Evolutionary conservation across 768 basidiomycete genomes (phyloP).

Genomic region (Amanita exitialis): DNA sequence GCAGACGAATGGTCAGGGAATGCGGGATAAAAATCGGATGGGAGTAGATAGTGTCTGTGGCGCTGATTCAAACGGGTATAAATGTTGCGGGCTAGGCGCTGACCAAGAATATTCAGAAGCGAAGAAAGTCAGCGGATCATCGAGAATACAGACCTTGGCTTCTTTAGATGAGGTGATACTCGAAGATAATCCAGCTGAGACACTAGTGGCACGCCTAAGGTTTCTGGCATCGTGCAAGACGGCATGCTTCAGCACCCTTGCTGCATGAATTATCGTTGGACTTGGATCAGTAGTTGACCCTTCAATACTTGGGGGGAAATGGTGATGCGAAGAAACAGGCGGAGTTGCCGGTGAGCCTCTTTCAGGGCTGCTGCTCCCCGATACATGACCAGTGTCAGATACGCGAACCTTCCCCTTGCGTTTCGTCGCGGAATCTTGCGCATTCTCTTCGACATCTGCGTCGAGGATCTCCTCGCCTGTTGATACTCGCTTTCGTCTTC

Average conservation of each 20-base stretch:
- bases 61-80: slow-evolving; percentile 52
- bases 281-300: slow-evolving; percentile 17
- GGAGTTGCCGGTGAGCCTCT: not conserved
- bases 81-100: slow-evolving; percentile 61
- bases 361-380: not conserved
- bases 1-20: slow-evolving; percentile 49
- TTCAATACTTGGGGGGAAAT: slow-evolving; percentile 6
- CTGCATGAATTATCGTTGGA: slow-evolving; percentile 38
- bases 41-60: slow-evolving; percentile 47
- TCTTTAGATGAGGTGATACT: slow-evolving; percentile 48
- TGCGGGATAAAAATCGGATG: slow-evolving; percentile 64
- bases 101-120: not conserved
- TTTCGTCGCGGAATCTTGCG: not conserved
- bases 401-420: slow-evolving; percentile 12
- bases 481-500: slow-evolving; percentile 9
- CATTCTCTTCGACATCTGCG: slow-evolving; percentile 11
- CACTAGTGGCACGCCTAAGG: slow-evolving; percentile 39
- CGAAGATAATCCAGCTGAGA: slow-evolving; percentile 34
- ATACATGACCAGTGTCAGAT: not conserved
- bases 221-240: slow-evolving; percentile 72
- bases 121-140: not conserved
- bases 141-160: slow-evolving; percentile 42
- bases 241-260: slow-evolving; percentile 56
- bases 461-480: slow-evolving; percentile 14
- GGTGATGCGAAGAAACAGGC: not conserved